A percentile compares a stretch with the other conserved stretches of the same genome.
phyloP scores from a whole-genome alignment of 2,329 filamentous ascomycete species.

The Thielaviopsis euricoi region DNA sequence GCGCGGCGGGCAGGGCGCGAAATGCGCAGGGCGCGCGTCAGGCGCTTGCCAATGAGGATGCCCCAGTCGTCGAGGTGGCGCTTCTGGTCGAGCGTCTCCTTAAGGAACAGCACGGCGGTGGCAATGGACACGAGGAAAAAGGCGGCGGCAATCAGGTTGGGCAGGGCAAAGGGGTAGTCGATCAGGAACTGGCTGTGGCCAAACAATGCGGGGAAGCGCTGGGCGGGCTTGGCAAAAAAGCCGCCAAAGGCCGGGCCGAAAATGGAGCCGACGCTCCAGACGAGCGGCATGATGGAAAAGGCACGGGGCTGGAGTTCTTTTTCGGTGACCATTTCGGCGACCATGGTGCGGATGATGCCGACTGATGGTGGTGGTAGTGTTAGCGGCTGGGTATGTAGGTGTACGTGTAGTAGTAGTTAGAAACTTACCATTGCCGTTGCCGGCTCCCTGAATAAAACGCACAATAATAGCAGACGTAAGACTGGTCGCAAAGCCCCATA shows the following conservation, averaged over 20 bases:
- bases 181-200: constrained; percentile 51
- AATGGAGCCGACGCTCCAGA: constrained; percentile 73
- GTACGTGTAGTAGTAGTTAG: background rate
- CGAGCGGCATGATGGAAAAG: constrained; percentile 85
- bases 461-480: constrained; percentile 65
- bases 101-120: constrained; percentile 62
- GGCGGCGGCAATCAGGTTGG: constrained; percentile 60
- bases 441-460: constrained; percentile 62
- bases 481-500: constrained; percentile 72
- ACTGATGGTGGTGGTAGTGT: constrained; percentile 27
- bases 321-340: constrained; percentile 82
- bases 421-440: constrained; percentile 63
- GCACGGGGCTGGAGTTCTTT: constrained; percentile 74
- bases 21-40: constrained; percentile 28
- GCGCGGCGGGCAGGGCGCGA: constrained; percentile 21
- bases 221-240: constrained; percentile 64
- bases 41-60: constrained; percentile 49
- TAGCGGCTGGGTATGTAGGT: background rate
- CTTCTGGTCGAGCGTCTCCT: constrained; percentile 67
- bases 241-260: constrained; percentile 82
- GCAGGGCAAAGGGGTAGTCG: constrained; percentile 65
- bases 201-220: constrained; percentile 57
- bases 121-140: constrained; percentile 67
- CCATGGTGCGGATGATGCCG: constrained; percentile 82
- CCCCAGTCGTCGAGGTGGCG: constrained; percentile 58